A percentile compares a stretch with the other conserved stretches of the same genome.
Conservation (phyloP, 1,139 yeast genomes). For the Debaryomyces coudertii region DNA sequence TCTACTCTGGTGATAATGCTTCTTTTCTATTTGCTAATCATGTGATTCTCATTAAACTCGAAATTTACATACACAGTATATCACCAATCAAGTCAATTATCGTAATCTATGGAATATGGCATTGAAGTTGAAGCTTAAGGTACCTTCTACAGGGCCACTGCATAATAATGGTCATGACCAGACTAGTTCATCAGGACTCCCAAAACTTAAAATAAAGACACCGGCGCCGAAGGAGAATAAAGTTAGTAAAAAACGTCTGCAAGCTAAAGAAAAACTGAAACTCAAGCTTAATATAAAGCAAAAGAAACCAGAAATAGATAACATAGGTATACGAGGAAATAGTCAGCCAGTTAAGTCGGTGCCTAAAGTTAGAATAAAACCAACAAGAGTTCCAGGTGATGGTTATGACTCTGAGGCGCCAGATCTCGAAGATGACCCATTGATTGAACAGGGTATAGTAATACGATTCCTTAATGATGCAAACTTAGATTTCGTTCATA, state of each 20-base stretch:
- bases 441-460: constrained; percentile 83
- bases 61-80: background rate
- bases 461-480: constrained; percentile 80
- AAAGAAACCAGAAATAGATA: constrained; percentile 14
- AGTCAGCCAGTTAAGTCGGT: constrained; percentile 26
- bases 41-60: background rate
- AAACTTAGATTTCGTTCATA: constrained; percentile 75
- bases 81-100: background rate
- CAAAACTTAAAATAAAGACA: constrained; percentile 34
- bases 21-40: constrained; percentile 1
- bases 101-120: constrained; percentile 18
- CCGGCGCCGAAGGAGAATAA: constrained; percentile 21
- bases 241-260: constrained; percentile 9
- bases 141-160: constrained; percentile 20
- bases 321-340: constrained; percentile 11
- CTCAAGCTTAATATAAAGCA: constrained; percentile 25
- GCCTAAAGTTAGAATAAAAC: constrained; percentile 77
- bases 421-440: constrained; percentile 92
- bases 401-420: constrained; percentile 98
- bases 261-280: constrained; percentile 22
- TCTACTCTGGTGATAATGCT: background rate
- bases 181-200: constrained; percentile 18
- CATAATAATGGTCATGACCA: constrained; percentile 10
- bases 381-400: constrained; percentile 86
- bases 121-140: constrained; percentile 31